Evolutionary conservation across 2,329 filamentous ascomycete species (phyloP).

Genomic region (Fusarium sp.): DNA sequence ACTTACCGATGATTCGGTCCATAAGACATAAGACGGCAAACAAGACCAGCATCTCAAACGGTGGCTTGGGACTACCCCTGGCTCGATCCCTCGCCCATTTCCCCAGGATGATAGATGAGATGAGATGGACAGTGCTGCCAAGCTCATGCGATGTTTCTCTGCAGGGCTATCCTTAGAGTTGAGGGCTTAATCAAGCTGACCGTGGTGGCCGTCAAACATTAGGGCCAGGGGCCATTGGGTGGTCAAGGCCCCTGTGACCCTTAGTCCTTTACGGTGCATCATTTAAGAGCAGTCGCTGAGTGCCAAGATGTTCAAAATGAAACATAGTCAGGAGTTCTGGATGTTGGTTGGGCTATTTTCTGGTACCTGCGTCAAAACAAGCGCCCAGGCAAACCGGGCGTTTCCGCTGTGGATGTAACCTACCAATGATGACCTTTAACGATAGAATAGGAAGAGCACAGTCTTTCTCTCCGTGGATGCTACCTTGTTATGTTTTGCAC

Average conservation of each 20-base stretch:
- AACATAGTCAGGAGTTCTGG: constrained; percentile 14
- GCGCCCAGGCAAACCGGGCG: constrained; percentile 26
- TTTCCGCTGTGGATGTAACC: constrained; percentile 26
- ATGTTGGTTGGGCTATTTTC: constrained; percentile 12
- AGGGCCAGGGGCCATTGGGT: constrained; percentile 9
- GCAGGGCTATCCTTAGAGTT: background rate
- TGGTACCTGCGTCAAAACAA: constrained; percentile 34
- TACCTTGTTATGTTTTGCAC: background rate
- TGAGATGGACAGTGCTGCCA: background rate
- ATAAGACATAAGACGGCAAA: constrained; percentile 16
- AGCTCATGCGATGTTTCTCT: background rate
- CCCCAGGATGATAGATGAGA: constrained; percentile 1
- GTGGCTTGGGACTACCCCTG: constrained; percentile 39
- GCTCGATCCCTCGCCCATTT: constrained; percentile 29
- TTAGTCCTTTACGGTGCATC: constrained; percentile 38
- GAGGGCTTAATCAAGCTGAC: constrained; percentile 9
- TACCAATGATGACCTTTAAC: background rate
- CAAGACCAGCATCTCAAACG: constrained; percentile 39
- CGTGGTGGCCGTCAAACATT: constrained; percentile 19
- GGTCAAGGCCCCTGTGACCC: constrained; percentile 15
- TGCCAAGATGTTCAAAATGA: constrained; percentile 41
- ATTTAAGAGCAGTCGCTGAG: constrained; percentile 17
- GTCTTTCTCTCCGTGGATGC: background rate
- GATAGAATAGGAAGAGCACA: background rate
- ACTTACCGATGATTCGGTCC: constrained; percentile 15